These are phyloP conservation scores for Arthromyces matolae DNA, from an alignment of 768 basidiomycete species.

Conservation along the genomic window DNA sequence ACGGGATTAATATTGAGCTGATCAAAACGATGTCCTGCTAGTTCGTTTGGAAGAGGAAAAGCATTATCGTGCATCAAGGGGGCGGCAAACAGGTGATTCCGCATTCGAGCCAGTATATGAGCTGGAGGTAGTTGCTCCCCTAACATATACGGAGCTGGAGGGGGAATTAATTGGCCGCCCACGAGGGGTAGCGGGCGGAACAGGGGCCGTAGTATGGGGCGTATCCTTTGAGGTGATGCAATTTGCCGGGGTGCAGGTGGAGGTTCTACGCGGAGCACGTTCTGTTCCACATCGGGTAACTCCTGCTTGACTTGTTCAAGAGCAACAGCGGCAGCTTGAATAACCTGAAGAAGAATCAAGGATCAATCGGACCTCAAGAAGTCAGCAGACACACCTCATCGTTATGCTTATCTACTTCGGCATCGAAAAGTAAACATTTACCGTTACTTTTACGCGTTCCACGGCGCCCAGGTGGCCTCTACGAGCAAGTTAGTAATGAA, in stretches of 20 bases:
- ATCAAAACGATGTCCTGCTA: too few species aligned
- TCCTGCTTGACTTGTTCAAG: slow-evolving; percentile 45
- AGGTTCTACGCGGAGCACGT: slow-evolving; percentile 49
- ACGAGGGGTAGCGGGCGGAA: not conserved
- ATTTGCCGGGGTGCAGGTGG: slow-evolving; percentile 27
- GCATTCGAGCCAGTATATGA: too few species aligned
- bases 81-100: too few species aligned
- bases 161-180: not conserved
- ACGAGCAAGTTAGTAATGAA: not conserved
- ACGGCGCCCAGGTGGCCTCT: not conserved
- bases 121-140: too few species aligned
- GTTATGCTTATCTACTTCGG: slow-evolving; percentile 5
- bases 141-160: too few species aligned
- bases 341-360: slow-evolving; percentile 37
- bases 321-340: slow-evolving; percentile 51
- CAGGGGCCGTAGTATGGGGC: not conserved
- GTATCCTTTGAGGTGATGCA: not conserved
- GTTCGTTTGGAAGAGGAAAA: too few species aligned
- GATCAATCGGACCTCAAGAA: not conserved
- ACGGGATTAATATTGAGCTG: too few species aligned
- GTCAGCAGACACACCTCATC: slow-evolving; percentile 3
- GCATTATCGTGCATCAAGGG: too few species aligned
- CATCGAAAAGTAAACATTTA: slow-evolving; percentile 11
- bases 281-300: slow-evolving; percentile 50
- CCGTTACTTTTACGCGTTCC: not conserved